Conservation (phyloP, 202 grass and related monocot genomes). For the Hordeum pubiflorum region DNA sequence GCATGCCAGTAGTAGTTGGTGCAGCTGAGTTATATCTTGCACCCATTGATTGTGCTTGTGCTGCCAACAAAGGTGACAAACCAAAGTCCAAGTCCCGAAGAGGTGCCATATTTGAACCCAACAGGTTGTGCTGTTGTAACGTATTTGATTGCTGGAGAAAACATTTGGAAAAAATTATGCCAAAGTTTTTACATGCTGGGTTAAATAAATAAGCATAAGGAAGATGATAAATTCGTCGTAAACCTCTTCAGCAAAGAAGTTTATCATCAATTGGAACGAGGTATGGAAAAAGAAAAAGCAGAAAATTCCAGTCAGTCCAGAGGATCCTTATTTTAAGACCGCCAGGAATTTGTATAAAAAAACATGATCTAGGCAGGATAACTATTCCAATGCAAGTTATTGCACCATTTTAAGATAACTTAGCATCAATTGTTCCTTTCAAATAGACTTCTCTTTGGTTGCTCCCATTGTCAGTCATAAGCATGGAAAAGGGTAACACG, state of each 20-base stretch:
- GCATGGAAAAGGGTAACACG: neutral
- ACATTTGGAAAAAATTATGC: constrained; percentile 20
- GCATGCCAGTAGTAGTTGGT: constrained; percentile 65
- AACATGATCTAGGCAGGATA: neutral
- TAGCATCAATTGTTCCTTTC: neutral
- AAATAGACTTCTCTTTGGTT: neutral
- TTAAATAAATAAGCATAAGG: neutral
- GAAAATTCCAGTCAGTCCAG: neutral
- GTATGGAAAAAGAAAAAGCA: neutral
- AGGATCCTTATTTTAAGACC: neutral
- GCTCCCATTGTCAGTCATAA: neutral
- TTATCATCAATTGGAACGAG: neutral
- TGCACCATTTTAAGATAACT: neutral
- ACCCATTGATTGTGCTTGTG: constrained; percentile 51
- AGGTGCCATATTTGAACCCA: constrained; percentile 56
- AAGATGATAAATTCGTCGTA: constrained; percentile 13
- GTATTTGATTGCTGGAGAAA: constrained; percentile 80
- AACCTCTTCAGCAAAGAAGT: constrained; percentile 8
- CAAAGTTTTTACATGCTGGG: neutral
- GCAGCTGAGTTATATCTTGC: constrained; percentile 59
- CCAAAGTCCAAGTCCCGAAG: constrained; percentile 73
- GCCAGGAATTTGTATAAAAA: neutral
- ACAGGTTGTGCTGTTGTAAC: constrained; percentile 42
- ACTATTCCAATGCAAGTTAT: neutral
- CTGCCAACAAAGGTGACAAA: constrained; percentile 56